phyloP scores from a whole-genome alignment of 495 filamentous ascomycete genomes.

The Penicillium steckii region DNA sequence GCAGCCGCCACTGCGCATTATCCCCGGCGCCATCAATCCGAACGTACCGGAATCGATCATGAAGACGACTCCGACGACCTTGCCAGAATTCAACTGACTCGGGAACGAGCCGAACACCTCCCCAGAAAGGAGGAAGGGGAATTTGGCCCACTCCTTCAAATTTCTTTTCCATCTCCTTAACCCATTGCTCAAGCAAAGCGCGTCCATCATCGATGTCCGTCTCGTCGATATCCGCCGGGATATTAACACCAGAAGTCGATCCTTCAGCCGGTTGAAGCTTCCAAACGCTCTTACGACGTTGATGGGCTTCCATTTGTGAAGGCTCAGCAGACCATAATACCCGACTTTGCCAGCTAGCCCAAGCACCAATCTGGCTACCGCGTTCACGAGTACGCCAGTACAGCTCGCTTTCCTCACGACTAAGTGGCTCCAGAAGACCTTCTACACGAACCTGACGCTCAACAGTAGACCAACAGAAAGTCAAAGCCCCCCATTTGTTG shows the following conservation, averaged over 20 bases:
- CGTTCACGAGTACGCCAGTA: conserved; percentile 83
- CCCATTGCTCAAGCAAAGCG: conserved; percentile 62
- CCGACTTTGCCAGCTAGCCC: conserved; percentile 86
- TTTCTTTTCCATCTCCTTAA: conserved; percentile 65
- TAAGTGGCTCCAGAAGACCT: conserved; percentile 66
- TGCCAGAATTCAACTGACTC: conserved; percentile 94
- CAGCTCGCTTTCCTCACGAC: conserved; percentile 71
- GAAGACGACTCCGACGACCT: conserved; percentile 79
- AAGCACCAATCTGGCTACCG: conserved; percentile 83
- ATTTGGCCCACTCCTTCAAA: conserved; percentile 77
- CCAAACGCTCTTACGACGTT: conserved; percentile 33
- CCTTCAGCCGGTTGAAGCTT: conserved; percentile 33
- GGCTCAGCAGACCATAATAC: conserved; percentile 54
- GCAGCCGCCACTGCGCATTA: conserved; percentile 46
- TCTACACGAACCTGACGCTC: conserved; percentile 89
- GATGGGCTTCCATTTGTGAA: conserved; percentile 18
- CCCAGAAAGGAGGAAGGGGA: conserved; percentile 92
- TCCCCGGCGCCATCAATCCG: conserved; percentile 55
- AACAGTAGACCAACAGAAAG: conserved; percentile 58
- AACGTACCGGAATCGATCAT: conserved; percentile 90
- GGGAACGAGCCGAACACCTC: conserved; percentile 81
- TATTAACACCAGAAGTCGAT: conserved; percentile 19
- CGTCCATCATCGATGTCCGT: conserved; percentile 62
- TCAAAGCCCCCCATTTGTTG: conserved; percentile 46
- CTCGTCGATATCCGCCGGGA: conserved; percentile 57